Conservation (phyloP, 345 rosid genomes). For the Trapa bicornis region DNA sequence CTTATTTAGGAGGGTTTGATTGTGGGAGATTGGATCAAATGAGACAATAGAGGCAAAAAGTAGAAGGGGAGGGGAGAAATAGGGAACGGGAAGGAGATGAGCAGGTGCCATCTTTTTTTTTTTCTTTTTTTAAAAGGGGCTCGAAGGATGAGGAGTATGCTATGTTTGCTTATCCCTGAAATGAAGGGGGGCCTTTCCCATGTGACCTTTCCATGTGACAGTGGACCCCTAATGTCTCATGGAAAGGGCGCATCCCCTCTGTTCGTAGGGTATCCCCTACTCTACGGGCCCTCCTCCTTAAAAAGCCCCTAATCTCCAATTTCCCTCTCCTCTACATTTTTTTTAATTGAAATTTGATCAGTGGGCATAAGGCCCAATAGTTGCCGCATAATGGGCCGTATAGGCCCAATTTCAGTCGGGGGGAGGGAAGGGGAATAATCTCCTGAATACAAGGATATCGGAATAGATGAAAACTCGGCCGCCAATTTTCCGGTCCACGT, state of each 20-base stretch:
- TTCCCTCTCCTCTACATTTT: not conserved
- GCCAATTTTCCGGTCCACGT: not conserved
- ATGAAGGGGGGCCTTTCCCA: not conserved
- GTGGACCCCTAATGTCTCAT: not conserved
- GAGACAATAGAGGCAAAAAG: too few relatives aligned
- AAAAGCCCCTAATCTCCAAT: too few relatives aligned
- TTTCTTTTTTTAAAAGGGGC: not conserved
- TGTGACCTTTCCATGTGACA: constrained; percentile 2
- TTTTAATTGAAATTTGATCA: not conserved
- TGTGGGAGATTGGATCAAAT: too few relatives aligned
- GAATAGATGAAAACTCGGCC: not conserved
- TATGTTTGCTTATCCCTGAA: not conserved
- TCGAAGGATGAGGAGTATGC: too few relatives aligned
- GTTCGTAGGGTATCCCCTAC: too few relatives aligned
- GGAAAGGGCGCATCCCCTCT: not conserved
- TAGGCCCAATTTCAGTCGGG: not conserved
- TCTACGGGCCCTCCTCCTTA: too few relatives aligned
- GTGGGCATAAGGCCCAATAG: not conserved
- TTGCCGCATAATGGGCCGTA: not conserved
- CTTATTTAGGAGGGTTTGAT: not conserved
- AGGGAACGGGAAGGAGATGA: not conserved
- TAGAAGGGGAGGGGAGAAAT: not conserved
- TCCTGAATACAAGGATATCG: too few relatives aligned
- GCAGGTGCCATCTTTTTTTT: not conserved
- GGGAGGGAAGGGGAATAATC: too few relatives aligned